Evolutionary conservation across 2,329 filamentous ascomycete genomes (phyloP).

Genomic region (Colletotrichum gigasporum): DNA sequence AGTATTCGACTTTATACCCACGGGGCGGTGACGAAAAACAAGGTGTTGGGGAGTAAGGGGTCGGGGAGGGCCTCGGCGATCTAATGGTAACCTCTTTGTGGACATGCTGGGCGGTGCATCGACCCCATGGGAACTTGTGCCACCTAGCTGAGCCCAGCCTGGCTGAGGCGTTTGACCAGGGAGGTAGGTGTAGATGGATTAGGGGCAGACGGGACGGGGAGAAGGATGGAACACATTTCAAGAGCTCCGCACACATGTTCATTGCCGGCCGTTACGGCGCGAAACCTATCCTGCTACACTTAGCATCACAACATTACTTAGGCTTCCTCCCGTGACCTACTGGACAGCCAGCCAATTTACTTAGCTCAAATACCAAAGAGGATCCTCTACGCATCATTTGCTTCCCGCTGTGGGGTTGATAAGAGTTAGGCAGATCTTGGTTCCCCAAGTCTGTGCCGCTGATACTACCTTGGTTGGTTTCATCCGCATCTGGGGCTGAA

Average conservation of each 20-base stretch:
- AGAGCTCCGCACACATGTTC: neutral
- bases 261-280: neutral
- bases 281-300: constrained; percentile 23
- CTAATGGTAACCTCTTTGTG: constrained; percentile 33
- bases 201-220: neutral
- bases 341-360: constrained; percentile 25
- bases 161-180: too few species aligned
- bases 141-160: too few species aligned
- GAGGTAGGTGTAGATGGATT: neutral
- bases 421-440: neutral
- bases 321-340: constrained; percentile 15
- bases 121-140: too few species aligned
- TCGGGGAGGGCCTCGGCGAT: constrained; percentile 40
- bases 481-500: constrained; percentile 21
- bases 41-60: constrained; percentile 39
- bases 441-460: neutral
- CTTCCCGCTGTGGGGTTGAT: neutral
- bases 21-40: constrained; percentile 37
- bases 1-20: constrained; percentile 53
- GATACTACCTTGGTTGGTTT: constrained; percentile 13
- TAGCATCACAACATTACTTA: constrained; percentile 21
- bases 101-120: too few species aligned
- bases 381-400: neutral
- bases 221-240: neutral
- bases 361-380: constrained; percentile 22